A percentile compares a stretch with the other conserved stretches of the same genome.
Conservation (phyloP, 1,139 yeast genomes). For the Yamadazyma atlantica region DNA sequence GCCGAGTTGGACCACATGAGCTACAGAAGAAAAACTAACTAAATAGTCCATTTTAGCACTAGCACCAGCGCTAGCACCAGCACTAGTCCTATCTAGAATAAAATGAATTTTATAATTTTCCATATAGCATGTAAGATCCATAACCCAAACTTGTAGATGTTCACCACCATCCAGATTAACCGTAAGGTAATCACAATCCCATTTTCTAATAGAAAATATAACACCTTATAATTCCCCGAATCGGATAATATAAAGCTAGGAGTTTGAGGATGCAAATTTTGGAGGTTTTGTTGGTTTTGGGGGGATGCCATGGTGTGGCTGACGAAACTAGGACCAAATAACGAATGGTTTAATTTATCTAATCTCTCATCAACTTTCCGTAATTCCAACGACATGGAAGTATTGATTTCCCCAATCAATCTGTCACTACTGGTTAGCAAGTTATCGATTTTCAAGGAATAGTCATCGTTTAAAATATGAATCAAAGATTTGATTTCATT, state of each 20-base stretch:
- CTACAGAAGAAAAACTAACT: constrained; percentile 8
- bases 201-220: constrained; percentile 44
- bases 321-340: constrained; percentile 29
- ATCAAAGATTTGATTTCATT: constrained; percentile 39
- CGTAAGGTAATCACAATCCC: constrained; percentile 64
- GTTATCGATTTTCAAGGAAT: constrained; percentile 58
- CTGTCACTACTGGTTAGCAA: constrained; percentile 72
- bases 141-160: constrained; percentile 45
- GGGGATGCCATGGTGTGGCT: constrained; percentile 15
- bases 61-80: too few relatives aligned
- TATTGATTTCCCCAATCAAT: constrained; percentile 77
- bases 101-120: constrained; percentile 33
- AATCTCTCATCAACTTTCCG: constrained; percentile 69
- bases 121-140: constrained; percentile 33
- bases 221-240: constrained; percentile 18
- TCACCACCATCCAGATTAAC: constrained; percentile 69
- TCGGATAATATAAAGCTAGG: constrained; percentile 6
- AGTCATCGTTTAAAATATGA: constrained; percentile 41
- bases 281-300: constrained; percentile 19
- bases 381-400: constrained; percentile 71
- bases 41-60: too few relatives aligned
- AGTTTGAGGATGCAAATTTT: constrained; percentile 8
- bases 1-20: constrained; percentile 19
- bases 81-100: constrained; percentile 10
- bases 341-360: constrained; percentile 50